A percentile compares a stretch with the other conserved stretches of the same genome.
Conservation (phyloP, 2,329 filamentous ascomycete genomes). For the Phaeosphaeriaceae sp. region DNA sequence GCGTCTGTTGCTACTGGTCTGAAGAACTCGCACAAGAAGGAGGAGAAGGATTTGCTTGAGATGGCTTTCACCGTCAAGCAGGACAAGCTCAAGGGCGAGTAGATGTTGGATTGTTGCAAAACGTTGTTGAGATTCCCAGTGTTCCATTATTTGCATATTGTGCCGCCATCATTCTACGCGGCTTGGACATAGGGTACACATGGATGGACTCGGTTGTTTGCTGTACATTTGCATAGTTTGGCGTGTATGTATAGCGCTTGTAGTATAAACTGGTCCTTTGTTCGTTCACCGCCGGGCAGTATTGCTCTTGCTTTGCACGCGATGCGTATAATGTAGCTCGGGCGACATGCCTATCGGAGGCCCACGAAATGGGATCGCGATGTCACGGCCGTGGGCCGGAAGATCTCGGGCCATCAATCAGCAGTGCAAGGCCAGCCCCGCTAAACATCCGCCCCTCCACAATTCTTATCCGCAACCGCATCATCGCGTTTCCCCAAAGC, state of each 20-base stretch:
- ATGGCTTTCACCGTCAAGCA: constrained; percentile 69
- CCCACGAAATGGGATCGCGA: neutral
- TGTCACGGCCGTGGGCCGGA: constrained; percentile 36
- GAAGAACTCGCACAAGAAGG: constrained; percentile 87
- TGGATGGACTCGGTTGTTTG: constrained; percentile 19
- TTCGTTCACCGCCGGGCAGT: constrained; percentile 1
- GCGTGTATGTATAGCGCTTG: constrained; percentile 40
- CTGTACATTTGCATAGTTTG: constrained; percentile 36
- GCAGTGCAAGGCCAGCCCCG: constrained; percentile 19
- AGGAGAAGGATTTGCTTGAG: constrained; percentile 83
- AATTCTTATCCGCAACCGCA: constrained; percentile 24
- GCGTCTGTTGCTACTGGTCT: constrained; percentile 92
- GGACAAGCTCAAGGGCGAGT: constrained; percentile 72
- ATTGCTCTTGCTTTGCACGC: neutral
- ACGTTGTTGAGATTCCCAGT: constrained; percentile 3
- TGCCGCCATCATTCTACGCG: constrained; percentile 1
- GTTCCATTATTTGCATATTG: constrained; percentile 3
- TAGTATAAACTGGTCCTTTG: constrained; percentile 35
- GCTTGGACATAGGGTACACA: constrained; percentile 1
- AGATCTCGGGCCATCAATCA: constrained; percentile 26
- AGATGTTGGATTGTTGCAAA: constrained; percentile 24
- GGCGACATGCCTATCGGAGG: neutral
- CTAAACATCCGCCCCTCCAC: constrained; percentile 26
- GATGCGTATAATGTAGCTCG: neutral
- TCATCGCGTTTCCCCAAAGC: constrained; percentile 20